Base-by-base conservation (phyloP, 2,329 filamentous ascomycete genomes). In the Davidsoniella neocaledoniae region DNA sequence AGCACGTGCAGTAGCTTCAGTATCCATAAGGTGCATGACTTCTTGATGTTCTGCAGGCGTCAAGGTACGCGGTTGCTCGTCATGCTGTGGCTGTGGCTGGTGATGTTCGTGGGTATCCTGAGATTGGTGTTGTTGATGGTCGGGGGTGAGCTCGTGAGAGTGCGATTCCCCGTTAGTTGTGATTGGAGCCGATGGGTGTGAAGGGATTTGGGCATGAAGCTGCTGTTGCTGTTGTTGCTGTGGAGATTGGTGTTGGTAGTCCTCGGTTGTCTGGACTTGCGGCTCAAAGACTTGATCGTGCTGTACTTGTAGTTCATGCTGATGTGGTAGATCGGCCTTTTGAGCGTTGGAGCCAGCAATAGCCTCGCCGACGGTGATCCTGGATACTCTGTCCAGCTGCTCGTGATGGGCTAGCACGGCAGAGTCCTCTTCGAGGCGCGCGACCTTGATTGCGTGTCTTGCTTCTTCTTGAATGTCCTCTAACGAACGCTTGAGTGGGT, bases 401-500 rank as follows among this genome's bases (percentile, higher is more conserved):
- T 62, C 62, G 44, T 63, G 64, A 33, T 33, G 29, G 6, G 12
- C 29, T 12, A 33, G 9, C 29, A 33, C 29, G 12, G 4, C 29
- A 42, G 19, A 21, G 19, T 40, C 25, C 10, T 41, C 40, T 8
- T 46, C 51, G 17, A 53, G 37, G 10, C 51, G 48, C 44, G 51
- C 48, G 21, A 53, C 43, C 41, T 53, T 53, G 14, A 53, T 25
- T 38, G 42, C 17, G 17, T 48, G n/a, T 9, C 21, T 38, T 38
- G 47, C 29, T 19, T 53, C 43, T 33, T 50, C 51, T 40, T 47
- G 40, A 7, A 7, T 8, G 5, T 38, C 29, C 55, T 70, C 67
- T 44, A 68, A 66, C 23, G 61, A 58, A 50, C 67, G 60, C 60
- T 70, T 70, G 51, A 68, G 61, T 46, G 66, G 64, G 54, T 63